Base-by-base conservation (phyloP, 2,329 filamentous ascomycete species). In the Harringtonia aguacate region DNA sequence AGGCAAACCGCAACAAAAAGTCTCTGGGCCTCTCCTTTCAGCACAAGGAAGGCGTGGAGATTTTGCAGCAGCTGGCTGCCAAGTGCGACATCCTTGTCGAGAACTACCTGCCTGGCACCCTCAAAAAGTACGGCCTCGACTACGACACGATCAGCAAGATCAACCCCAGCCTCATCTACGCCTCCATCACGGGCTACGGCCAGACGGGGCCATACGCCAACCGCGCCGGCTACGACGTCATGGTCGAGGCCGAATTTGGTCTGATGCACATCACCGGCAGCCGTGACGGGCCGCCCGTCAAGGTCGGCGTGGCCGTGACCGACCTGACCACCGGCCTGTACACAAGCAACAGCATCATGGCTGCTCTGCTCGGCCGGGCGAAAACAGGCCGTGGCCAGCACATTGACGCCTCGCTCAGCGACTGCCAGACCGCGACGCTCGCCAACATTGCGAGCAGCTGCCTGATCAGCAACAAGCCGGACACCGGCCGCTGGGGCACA, bases 241-340 rank as follows among this genome's bases (percentile, higher is more conserved):
- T 98, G 90, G 90, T 98, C 12, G 92, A 98, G 68, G 92, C 92
- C 47, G 92, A 97, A 61, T 89, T 98, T 66, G 92, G 92, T 1
- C 67, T 98, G 45, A 98, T 98, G 92, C 92, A 98, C 65, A 97
- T 98, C 55, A 98, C 92, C 0, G 92, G 92, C 28, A 76, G 77
- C 48, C 75, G 89, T 45, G 84, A 94, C 55, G 88, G 90, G 0
- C 84, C 88, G 2, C 92, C 92, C 0, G 92, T 95, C 33, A 98
- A 98, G 65, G 92, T 98, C 3, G 92, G 92, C 17, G 92, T 98
- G 3, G 92, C 92, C 2, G 92, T 98, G 4, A 97, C 92, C 0
- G 92, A 98, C 62, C 66, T 98, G 41, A 97, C 92, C 0, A 97
- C 92, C 0, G 92, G 92, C 0, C 66, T 98, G 5, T 98, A 98